A percentile compares a stretch with the other conserved stretches of the same genome.
Evolutionary conservation across 371 early-diverging fungal genomes (phyloP).

Genomic region (Capillidium rhysosporum): DNA sequence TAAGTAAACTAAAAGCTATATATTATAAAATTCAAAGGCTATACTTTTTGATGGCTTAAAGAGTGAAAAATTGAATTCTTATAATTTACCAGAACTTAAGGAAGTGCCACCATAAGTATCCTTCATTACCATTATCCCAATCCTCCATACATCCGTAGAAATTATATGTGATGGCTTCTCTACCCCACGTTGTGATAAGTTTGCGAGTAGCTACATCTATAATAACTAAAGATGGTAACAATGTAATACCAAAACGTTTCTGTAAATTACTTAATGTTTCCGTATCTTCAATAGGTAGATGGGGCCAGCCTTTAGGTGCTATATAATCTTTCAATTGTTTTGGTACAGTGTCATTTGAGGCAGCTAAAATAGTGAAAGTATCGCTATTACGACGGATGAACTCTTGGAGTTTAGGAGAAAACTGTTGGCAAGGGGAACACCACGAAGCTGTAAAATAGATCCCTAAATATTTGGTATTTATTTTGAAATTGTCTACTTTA

Average conservation of each 20-base stretch:
- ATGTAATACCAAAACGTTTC: neutral
- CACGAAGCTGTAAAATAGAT: conserved; percentile 7
- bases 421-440: conserved; percentile 7
- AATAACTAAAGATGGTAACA: neutral
- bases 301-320: neutral
- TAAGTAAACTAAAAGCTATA: too few relatives aligned
- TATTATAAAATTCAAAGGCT: too few relatives aligned
- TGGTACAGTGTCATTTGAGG: neutral
- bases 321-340: neutral
- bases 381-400: neutral
- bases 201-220: neutral
- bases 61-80: too few relatives aligned
- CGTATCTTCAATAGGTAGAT: neutral
- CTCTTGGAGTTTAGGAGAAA: neutral
- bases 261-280: neutral
- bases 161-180: conserved; percentile 5
- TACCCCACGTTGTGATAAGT: conserved; percentile 6
- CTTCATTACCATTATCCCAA: conserved; percentile 1
- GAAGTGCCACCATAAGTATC: neutral
- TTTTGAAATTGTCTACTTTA: neutral
- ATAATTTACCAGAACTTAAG: neutral
- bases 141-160: conserved; percentile 1
- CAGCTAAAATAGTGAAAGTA: neutral
- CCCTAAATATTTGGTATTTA: neutral
- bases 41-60: too few relatives aligned